Base-by-base conservation (phyloP, 1,284 basidiomycete genomes). In the Trichosporon ovoides region DNA sequence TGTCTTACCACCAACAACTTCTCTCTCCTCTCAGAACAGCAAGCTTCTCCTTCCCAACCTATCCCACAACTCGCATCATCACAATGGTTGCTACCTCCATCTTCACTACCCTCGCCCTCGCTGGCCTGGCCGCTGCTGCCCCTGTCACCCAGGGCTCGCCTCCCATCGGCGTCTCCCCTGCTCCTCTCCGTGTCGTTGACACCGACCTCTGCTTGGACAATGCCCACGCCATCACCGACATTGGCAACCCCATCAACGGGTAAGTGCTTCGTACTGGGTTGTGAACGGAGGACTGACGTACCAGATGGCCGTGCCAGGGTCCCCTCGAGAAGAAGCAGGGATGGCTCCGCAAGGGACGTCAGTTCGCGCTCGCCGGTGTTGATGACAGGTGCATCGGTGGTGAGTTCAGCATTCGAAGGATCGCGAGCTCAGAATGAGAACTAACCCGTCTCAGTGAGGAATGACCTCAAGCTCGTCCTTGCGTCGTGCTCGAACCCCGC, bases 241-340 rank as follows among this genome's bases (percentile, higher is more conserved):
- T 48, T 13, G 43, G 43, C 10, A 48, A 48, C 43, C 43, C 43
- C 22, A 48, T 48, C 43, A 48, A 48, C 43, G 43, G 43, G 37
- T 38, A 10, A 38, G 37, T 38, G 13, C 37, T 38, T 2, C 3
- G 7, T 10, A 19, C 36, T 38, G n/a, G 14, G 10, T n/a, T n/a
- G 16, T 9, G 16, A 3, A 2, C 7, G 4, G 7, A 5, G 7
- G 16, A 10, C 37, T 38, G 37, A 38, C 37, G 5, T 4, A 4
- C 9, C 37, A 38, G 37, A 11, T 48, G 43, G 43, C 7, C 7
- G 7, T 48, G 43, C 14, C 22, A n/a, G 2, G 43, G 43, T 16
- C 13, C 22, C 7, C 7, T 13, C 11, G 9, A 16, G 14, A 28
- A 48, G 22, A 48, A 48, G 24, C 43, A 48, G 43, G 43, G 43